These are phyloP conservation scores for Eimeria maxima DNA, from an alignment of 169 alveolate species.

Conservation along the genomic window DNA sequence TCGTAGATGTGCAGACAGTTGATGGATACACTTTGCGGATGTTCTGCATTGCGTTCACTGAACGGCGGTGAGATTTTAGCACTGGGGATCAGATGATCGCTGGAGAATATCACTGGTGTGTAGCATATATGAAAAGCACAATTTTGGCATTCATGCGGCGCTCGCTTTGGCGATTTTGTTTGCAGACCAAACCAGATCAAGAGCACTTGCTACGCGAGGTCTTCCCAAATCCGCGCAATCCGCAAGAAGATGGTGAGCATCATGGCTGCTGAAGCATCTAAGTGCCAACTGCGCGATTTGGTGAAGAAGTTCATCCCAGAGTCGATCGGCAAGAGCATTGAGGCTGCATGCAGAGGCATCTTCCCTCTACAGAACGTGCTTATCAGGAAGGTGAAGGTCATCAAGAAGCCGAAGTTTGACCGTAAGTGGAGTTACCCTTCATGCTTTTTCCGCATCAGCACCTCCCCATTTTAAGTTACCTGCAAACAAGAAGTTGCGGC, in stretches of 20 bases:
- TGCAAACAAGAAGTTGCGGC: neutral
- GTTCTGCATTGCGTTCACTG: slow-evolving; percentile 99
- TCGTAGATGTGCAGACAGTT: slow-evolving; percentile 97
- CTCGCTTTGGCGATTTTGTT: neutral
- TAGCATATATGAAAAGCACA: neutral
- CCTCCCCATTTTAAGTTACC: neutral
- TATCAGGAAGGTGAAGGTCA: slow-evolving; percentile 98
- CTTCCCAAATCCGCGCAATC: slow-evolving; percentile 96
- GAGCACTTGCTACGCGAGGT: slow-evolving; percentile 98
- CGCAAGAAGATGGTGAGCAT: slow-evolving; percentile 98
- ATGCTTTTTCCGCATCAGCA: neutral
- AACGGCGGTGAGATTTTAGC: slow-evolving; percentile 87
- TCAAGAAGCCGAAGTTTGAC: slow-evolving; percentile 98
- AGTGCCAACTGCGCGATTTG: slow-evolving; percentile 96
- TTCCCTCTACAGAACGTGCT: slow-evolving; percentile 98
- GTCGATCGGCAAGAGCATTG: slow-evolving; percentile 97
- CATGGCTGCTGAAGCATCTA: slow-evolving; percentile 97
- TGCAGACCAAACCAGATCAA: slow-evolving; percentile 96
- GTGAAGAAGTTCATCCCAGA: slow-evolving; percentile 97
- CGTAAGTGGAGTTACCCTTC: slow-evolving; percentile 62
- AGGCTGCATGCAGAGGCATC: slow-evolving; percentile 96
- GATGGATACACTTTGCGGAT: slow-evolving; percentile 98
- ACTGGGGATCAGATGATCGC: neutral
- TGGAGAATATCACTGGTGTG: neutral
- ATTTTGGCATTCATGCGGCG: neutral